Conservation (phyloP, 345 rosid species). For the Ricinus communis region DNA sequence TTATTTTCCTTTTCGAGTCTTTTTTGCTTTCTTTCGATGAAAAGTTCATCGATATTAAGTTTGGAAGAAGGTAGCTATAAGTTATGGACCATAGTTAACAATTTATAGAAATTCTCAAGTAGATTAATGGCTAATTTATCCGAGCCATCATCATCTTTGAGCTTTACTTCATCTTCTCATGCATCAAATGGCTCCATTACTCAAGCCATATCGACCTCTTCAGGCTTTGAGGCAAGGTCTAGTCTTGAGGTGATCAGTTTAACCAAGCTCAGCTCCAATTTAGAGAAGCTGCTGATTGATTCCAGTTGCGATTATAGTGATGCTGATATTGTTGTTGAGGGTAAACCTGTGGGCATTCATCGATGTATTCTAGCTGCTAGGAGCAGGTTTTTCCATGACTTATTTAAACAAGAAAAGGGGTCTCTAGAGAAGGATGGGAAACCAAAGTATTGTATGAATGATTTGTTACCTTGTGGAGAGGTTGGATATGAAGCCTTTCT, state of each 20-base stretch:
- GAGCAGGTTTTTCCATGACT: conserved; percentile 69
- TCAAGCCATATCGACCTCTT: conserved; percentile 36
- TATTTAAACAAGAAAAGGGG: conserved; percentile 52
- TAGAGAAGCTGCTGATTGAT: conserved; percentile 70
- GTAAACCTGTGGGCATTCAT: conserved; percentile 61
- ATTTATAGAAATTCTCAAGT: neutral
- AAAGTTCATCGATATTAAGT: neutral
- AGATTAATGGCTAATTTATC: conserved; percentile 53
- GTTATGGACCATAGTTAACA: conserved; percentile 3
- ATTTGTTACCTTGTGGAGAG: conserved; percentile 64
- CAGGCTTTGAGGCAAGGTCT: conserved; percentile 33
- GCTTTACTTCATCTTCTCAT: conserved; percentile 66
- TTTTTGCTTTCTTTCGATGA: neutral
- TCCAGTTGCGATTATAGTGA: conserved; percentile 60
- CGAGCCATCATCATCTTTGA: conserved; percentile 81
- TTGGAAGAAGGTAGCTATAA: neutral
- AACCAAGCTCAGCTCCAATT: conserved; percentile 68
- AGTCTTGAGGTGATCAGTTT: conserved; percentile 64
- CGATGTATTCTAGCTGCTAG: conserved; percentile 83
- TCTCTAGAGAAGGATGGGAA: conserved; percentile 49
- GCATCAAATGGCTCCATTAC: conserved; percentile 46
- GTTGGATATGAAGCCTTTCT: conserved; percentile 75
- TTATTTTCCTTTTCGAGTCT: neutral
- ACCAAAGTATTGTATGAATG: conserved; percentile 52
- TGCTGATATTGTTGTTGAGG: conserved; percentile 72